These are phyloP conservation scores for Rhizopogon sp. DNA, from an alignment of 768 basidiomycete genomes.

Conservation along the genomic window DNA sequence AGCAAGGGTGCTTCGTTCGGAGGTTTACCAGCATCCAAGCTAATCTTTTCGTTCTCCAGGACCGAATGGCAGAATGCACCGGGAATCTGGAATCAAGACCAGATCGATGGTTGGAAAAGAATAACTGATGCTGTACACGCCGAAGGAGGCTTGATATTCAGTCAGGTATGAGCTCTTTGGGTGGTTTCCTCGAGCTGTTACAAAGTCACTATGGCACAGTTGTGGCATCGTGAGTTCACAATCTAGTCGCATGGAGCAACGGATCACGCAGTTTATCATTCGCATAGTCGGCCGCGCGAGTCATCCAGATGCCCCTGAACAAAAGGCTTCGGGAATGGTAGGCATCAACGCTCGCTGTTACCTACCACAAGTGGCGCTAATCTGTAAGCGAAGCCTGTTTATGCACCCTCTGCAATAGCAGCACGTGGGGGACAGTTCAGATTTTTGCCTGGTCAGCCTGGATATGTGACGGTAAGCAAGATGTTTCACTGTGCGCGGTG, in stretches of 20 bases:
- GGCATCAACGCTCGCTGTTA: not conserved
- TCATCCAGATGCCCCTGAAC: slow-evolving; percentile 35
- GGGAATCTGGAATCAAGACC: slow-evolving; percentile 42
- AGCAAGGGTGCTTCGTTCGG: slow-evolving; percentile 32
- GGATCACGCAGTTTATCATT: not conserved
- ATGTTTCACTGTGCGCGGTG: not conserved
- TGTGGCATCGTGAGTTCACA: slow-evolving; percentile 33
- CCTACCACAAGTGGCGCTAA: not conserved
- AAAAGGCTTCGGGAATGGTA: slow-evolving; percentile 31
- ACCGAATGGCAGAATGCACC: slow-evolving; percentile 41
- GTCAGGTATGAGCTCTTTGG: slow-evolving; percentile 30
- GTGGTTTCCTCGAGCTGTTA: not conserved
- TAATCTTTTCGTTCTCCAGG: slow-evolving; percentile 15
- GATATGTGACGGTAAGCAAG: slow-evolving; percentile 34
- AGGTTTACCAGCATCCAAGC: not conserved
- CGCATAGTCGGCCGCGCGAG: slow-evolving; percentile 30
- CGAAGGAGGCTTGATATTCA: slow-evolving; percentile 39
- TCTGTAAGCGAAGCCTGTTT: slow-evolving; percentile 30
- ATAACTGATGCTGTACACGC: slow-evolving; percentile 43
- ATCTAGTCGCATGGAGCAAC: not conserved
- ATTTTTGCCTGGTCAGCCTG: slow-evolving; percentile 31
- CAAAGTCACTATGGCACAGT: slow-evolving; percentile 8
- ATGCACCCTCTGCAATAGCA: slow-evolving; percentile 40
- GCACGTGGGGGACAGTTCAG: slow-evolving; percentile 39
- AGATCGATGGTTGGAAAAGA: slow-evolving; percentile 40